phyloP scores from a whole-genome alignment of 331 rosid genomes.

The Stylosanthes scabra region DNA sequence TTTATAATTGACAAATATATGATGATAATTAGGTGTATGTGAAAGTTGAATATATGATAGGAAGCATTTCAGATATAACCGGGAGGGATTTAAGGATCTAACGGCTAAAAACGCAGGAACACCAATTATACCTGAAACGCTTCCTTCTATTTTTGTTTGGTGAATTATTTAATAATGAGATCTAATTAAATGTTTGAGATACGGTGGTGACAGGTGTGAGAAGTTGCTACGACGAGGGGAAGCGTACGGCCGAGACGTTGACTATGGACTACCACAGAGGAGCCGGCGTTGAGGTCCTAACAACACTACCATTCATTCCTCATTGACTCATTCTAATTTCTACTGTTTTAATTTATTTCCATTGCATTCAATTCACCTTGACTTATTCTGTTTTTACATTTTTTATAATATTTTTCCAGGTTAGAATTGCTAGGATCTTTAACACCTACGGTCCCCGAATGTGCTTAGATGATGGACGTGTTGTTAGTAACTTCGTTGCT shows the following conservation, averaged over 20 bases:
- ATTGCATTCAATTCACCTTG: background rate
- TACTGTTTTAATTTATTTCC: background rate
- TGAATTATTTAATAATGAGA: too few relatives aligned
- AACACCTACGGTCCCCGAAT: slow-evolving; percentile 95
- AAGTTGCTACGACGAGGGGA: slow-evolving; percentile 88
- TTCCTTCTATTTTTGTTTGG: too few relatives aligned
- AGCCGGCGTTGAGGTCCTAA: slow-evolving; percentile 70
- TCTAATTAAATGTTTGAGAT: too few relatives aligned
- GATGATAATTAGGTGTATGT: too few relatives aligned
- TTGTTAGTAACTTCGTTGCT: slow-evolving; percentile 93
- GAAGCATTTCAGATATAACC: too few relatives aligned
- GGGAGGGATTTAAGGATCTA: too few relatives aligned
- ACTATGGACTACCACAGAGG: slow-evolving; percentile 79
- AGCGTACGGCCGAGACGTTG: slow-evolving; percentile 77
- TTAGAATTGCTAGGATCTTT: slow-evolving; percentile 92
- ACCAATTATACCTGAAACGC: too few relatives aligned
- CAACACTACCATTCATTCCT: background rate
- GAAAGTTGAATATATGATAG: too few relatives aligned
- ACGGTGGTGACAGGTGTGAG: slow-evolving; percentile 84
- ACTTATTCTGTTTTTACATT: background rate
- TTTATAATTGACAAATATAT: too few relatives aligned
- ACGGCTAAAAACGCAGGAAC: too few relatives aligned
- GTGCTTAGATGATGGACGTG: slow-evolving; percentile 98
- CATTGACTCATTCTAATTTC: background rate
- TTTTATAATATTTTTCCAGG: slow-evolving; percentile 53